These are phyloP conservation scores for Cytospora schulzeri DNA, from an alignment of 2,329 filamentous ascomycete genomes.

Conservation along the genomic window DNA sequence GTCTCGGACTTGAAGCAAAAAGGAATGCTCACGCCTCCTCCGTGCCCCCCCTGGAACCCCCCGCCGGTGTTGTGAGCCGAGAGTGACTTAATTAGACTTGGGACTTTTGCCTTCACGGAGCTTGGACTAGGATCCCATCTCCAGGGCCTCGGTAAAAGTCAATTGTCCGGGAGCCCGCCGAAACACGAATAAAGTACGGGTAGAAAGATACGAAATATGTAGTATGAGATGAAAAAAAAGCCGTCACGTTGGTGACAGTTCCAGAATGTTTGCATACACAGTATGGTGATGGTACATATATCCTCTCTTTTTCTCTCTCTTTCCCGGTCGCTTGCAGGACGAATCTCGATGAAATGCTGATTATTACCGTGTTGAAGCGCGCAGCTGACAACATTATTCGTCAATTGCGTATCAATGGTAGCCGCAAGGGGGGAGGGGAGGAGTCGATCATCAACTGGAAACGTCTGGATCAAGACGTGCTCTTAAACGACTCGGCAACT, in stretches of 20 bases:
- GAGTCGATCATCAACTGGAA: constrained; percentile 14
- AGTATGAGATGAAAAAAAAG: background rate
- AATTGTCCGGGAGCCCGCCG: background rate
- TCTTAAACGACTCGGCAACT: background rate
- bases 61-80: background rate
- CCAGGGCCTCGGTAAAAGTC: background rate
- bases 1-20: constrained; percentile 8
- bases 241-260: no score
- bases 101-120: no score
- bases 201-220: background rate
- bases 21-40: constrained; percentile 9
- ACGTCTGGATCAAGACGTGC: background rate
- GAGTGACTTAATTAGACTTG: constrained; percentile 3
- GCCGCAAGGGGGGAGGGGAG: background rate
- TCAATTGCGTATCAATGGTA: constrained; percentile 13
- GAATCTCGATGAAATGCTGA: constrained; percentile 24
- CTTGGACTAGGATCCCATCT: constrained; percentile 1
- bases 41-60: background rate
- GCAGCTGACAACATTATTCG: background rate
- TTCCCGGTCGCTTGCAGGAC: background rate
- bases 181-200: background rate
- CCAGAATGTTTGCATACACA: no score
- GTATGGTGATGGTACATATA: background rate
- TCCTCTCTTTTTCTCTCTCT: background rate
- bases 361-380: constrained; percentile 14